Evolutionary conservation across 2,329 filamentous ascomycete genomes (phyloP).

Genomic region (Pseudogymnoascus sp.): DNA sequence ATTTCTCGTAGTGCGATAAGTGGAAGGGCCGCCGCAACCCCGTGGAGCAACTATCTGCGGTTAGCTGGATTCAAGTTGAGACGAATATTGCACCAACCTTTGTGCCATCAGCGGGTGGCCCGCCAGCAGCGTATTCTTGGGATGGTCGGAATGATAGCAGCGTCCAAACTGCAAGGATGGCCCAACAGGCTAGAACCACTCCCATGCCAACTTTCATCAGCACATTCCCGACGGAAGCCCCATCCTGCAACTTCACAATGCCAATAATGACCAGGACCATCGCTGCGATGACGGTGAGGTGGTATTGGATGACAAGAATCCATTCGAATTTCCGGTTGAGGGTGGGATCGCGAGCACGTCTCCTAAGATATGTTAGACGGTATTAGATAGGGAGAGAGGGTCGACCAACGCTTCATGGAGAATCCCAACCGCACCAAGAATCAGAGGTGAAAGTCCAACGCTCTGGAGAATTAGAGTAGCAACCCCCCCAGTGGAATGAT

Average conservation of each 20-base stretch:
- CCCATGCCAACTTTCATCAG: conserved; percentile 2
- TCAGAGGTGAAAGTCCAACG: conserved; percentile 22
- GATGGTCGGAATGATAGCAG: neutral
- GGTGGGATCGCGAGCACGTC: neutral
- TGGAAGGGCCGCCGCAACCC: neutral
- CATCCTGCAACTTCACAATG: conserved; percentile 5
- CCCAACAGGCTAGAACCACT: neutral
- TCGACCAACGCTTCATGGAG: conserved; percentile 23
- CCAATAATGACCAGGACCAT: conserved; percentile 5
- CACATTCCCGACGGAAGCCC: neutral
- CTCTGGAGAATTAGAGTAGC: conserved; percentile 16
- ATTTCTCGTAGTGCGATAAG: conserved; percentile 4
- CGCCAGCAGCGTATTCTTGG: neutral
- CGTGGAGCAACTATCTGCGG: neutral
- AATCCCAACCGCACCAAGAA: conserved; percentile 20
- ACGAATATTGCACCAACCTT: neutral
- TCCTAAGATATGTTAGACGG: neutral
- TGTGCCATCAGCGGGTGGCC: neutral
- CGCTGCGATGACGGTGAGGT: neutral
- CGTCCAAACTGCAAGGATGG: neutral
- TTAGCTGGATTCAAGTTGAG: neutral
- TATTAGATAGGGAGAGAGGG: neutral
- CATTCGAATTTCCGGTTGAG: neutral
- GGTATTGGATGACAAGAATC: neutral
- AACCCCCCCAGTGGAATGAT: neutral